phyloP scores from a whole-genome alignment of 306 rosid genomes.

The Vigna hirtella region DNA sequence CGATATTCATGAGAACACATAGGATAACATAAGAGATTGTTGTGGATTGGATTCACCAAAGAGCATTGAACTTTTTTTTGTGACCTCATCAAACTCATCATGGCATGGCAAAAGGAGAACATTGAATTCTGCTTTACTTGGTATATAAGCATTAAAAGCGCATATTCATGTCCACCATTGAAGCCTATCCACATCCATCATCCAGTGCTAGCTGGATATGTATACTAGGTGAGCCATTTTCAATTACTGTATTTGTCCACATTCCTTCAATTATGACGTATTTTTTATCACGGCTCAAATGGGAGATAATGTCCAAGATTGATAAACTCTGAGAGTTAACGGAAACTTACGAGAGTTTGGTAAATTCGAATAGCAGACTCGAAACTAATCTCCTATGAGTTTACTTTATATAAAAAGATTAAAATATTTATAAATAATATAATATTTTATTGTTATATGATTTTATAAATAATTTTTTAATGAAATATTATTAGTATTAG shows the following conservation, averaged over 20 bases:
- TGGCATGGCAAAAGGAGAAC: neutral
- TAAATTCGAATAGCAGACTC: too few relatives aligned
- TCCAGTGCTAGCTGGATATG: neutral
- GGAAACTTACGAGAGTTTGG: too few relatives aligned
- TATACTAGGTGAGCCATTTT: neutral
- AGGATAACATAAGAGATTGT: too few relatives aligned
- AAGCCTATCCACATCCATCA: neutral
- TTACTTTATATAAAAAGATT: too few relatives aligned
- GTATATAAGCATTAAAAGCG: slow-evolving; percentile 15
- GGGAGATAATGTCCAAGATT: neutral
- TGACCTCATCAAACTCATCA: neutral
- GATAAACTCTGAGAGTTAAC: too few relatives aligned
- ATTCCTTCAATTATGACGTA: slow-evolving; percentile 10
- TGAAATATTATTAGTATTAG: too few relatives aligned
- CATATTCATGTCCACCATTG: slow-evolving; percentile 4
- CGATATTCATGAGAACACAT: neutral
- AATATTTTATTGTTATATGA: too few relatives aligned
- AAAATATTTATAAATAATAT: too few relatives aligned
- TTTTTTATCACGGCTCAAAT: neutral
- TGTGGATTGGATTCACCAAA: neutral
- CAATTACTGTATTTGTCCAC: neutral
- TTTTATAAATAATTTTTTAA: too few relatives aligned
- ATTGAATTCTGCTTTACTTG: slow-evolving; percentile 15
- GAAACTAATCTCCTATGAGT: too few relatives aligned
- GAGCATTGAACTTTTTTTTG: neutral